These are phyloP conservation scores for Tripterygium wilfordii DNA, from an alignment of 177 flowering plant species.

Conservation along the genomic window DNA sequence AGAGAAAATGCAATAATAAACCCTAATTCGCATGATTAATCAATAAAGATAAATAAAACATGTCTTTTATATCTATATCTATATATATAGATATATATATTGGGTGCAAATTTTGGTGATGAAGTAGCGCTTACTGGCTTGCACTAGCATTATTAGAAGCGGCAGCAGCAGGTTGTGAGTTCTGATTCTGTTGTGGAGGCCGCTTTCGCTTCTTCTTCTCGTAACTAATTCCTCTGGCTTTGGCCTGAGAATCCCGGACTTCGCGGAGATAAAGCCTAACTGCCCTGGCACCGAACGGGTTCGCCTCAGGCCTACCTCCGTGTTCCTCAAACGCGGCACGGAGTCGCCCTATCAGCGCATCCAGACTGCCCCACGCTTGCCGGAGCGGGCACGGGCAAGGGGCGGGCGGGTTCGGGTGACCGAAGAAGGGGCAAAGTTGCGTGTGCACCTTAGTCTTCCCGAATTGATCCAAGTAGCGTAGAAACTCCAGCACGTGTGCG, in stretches of 20 bases:
- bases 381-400: conserved; percentile 43
- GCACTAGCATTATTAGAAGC: too few relatives aligned
- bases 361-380: conserved; percentile 43
- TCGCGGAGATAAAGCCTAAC: conserved; percentile 36
- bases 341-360: conserved; percentile 41
- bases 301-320: conserved; percentile 35
- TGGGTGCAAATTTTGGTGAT: too few relatives aligned
- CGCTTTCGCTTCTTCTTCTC: conserved; percentile 37
- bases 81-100: too few relatives aligned
- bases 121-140: too few relatives aligned
- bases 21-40: too few relatives aligned
- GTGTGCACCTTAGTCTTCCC: conserved; percentile 38
- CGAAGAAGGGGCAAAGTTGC: conserved; percentile 40
- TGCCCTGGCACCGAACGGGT: conserved; percentile 37
- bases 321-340: conserved; percentile 39
- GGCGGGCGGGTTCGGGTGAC: conserved; percentile 36
- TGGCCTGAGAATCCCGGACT: conserved; percentile 34
- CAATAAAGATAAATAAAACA: too few relatives aligned
- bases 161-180: too few relatives aligned
- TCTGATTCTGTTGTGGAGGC: conserved; percentile 15
- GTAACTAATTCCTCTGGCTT: conserved; percentile 38
- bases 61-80: too few relatives aligned
- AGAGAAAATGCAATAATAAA: too few relatives aligned
- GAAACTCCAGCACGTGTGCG: conserved; percentile 34
- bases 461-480: conserved; percentile 37